These are phyloP conservation scores for Colletotrichum limetticola DNA, from an alignment of 2,329 filamentous ascomycete genomes.

Conservation along the genomic window DNA sequence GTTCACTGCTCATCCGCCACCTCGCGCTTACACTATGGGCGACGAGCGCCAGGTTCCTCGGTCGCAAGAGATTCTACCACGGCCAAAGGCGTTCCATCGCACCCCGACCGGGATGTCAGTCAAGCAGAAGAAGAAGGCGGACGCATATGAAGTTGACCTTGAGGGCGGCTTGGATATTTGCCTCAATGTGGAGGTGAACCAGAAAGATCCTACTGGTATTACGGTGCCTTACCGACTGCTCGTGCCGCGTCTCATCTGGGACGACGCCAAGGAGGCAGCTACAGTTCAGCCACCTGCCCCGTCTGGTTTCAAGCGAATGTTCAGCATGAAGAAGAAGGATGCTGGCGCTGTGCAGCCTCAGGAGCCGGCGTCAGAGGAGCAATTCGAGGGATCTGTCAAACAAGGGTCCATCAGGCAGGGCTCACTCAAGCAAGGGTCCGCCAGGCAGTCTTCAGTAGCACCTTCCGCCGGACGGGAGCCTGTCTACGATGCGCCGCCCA, in stretches of 20 bases:
- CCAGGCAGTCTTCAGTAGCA: background rate
- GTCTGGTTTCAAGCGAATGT: constrained; percentile 55
- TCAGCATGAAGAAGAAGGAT: constrained; percentile 53
- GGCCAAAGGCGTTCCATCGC: constrained; percentile 66
- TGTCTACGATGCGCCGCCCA: constrained; percentile 21
- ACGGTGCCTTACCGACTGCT: constrained; percentile 89
- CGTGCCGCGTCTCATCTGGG: constrained; percentile 79
- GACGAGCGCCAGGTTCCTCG: constrained; percentile 36
- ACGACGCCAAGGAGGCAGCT: constrained; percentile 45
- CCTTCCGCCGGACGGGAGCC: constrained; percentile 32
- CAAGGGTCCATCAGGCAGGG: background rate
- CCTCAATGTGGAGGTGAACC: constrained; percentile 89
- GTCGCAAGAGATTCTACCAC: constrained; percentile 22
- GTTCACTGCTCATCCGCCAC: constrained; percentile 23
- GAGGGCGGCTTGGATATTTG: constrained; percentile 87
- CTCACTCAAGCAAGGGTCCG: background rate
- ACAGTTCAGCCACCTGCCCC: constrained; percentile 40
- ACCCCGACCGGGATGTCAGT: constrained; percentile 75
- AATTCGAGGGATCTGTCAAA: background rate
- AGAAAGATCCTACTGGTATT: constrained; percentile 86
- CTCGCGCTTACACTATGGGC: constrained; percentile 41
- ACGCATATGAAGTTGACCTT: constrained; percentile 74
- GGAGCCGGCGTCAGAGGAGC: constrained; percentile 17
- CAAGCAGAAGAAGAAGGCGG: constrained; percentile 67
- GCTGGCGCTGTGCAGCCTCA: constrained; percentile 4